phyloP scores from a whole-genome alignment of 495 filamentous ascomycete genomes.

The Talaromyces proteolyticus region DNA sequence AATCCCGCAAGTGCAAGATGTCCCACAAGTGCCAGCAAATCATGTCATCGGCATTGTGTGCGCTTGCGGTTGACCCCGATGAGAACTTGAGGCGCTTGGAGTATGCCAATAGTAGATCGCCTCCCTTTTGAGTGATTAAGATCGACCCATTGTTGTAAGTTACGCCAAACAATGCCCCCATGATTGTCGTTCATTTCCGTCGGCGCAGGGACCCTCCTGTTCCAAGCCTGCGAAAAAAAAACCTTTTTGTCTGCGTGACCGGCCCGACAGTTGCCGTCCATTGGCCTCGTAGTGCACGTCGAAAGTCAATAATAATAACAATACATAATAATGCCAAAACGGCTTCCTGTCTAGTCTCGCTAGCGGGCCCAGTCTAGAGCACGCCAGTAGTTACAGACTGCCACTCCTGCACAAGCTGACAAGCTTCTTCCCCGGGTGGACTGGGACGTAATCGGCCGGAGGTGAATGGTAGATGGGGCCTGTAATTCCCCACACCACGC shows the following conservation, averaged over 20 bases:
- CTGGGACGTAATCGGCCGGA: background rate
- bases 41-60: background rate
- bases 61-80: background rate
- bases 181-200: too few relatives aligned
- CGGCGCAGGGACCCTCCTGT: background rate
- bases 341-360: background rate
- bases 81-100: background rate
- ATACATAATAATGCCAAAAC: background rate
- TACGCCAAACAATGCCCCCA: background rate
- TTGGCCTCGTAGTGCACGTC: background rate
- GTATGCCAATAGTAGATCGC: background rate
- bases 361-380: background rate
- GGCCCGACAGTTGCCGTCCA: background rate
- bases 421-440: background rate
- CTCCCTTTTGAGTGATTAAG: too few relatives aligned
- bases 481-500: too few relatives aligned
- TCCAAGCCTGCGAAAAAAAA: too few relatives aligned
- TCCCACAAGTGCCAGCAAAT: background rate
- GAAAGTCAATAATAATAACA: background rate
- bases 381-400: too few relatives aligned
- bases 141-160: background rate
- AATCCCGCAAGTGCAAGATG: background rate
- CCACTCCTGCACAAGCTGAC: too few relatives aligned
- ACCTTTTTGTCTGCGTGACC: background rate
- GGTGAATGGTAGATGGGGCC: background rate